Conservation (phyloP, 202 grass and related monocot genomes). For the Zoysia matrella region DNA sequence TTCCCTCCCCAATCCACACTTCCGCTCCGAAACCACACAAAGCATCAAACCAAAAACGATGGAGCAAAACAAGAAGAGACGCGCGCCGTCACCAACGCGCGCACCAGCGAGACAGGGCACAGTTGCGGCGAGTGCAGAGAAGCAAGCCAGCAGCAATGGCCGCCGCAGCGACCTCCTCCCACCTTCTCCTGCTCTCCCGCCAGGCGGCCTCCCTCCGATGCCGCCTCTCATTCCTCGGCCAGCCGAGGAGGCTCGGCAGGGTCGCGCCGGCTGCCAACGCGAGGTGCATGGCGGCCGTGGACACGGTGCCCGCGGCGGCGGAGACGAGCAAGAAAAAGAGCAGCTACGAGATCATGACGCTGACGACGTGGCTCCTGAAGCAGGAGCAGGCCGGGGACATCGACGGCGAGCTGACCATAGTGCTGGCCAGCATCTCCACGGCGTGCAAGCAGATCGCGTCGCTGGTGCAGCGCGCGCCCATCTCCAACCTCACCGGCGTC, state of each 20-base stretch:
- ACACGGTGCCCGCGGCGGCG: slow-evolving; percentile 40
- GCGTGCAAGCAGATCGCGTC: slow-evolving; percentile 97
- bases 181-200: slow-evolving; percentile 56
- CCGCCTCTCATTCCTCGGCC: slow-evolving; percentile 37
- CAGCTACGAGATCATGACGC: slow-evolving; percentile 70
- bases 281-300: slow-evolving; percentile 70
- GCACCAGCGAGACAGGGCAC: slow-evolving; percentile 12
- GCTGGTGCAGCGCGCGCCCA: slow-evolving; percentile 79
- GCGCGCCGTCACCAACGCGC: slow-evolving; percentile 14
- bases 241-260: slow-evolving; percentile 26
- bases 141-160: slow-evolving; percentile 50
- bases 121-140: slow-evolving; percentile 6
- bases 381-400: slow-evolving; percentile 72
- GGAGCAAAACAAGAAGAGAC: slow-evolving; percentile 38
- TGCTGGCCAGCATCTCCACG: slow-evolving; percentile 86
- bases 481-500: slow-evolving; percentile 93
- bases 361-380: slow-evolving; percentile 95
- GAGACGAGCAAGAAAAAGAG: slow-evolving; percentile 50
- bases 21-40: slow-evolving; percentile 55
- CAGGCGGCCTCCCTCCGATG: slow-evolving; percentile 53
- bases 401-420: slow-evolving; percentile 93
- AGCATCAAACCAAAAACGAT: slow-evolving; percentile 36
- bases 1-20: slow-evolving; percentile 60
- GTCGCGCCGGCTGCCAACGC: slow-evolving; percentile 16
- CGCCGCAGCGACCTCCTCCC: slow-evolving; percentile 55